Evolutionary conservation across 306 rosid genomes (phyloP), one percentile per base, ranked within the genome.

Genomic region (Oemleria cerasiformis): DNA sequence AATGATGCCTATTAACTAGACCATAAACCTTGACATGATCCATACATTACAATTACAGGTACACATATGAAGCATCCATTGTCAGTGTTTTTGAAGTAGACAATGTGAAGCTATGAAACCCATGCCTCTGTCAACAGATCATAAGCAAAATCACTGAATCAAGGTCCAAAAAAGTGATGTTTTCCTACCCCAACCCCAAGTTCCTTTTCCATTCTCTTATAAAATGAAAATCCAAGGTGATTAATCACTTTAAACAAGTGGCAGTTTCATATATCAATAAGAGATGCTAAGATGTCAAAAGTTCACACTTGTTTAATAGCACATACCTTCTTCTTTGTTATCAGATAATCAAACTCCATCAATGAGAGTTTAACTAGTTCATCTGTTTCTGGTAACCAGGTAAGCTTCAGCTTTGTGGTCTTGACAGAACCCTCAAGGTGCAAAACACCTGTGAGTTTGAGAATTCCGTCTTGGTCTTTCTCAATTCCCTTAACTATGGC

Each of bases 371-470:
- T 80, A 79, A 88, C 90, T 34, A 89, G 90, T 80, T 94, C 97
- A 54, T 82, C 84, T 30, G 81, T 82, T 68, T 91, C 84, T 34
- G 96, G 96, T 54, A 94, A 86, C 97, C 99, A 94, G 47, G 99
- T 94, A 68, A 90, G 91, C 87, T 94, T 94, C 89, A 85, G 71
- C 75, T 88, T 88, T 30, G 97, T 94, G 70, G 91, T 87, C 79
- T 91, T 91, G 78, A 91, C 96, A 60, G 98, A 94, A 68, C 97
- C 97, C 76, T 94, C 91, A 41, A 86, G 95, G 81, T 94, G 92
- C 86, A 94, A 87, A 71, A 84, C 87, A 65, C 98, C 97, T 14
- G 76, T 82, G 83, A 85, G 86, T 7, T 88, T 81, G 68, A 94
- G 73, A 23, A 79, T 83, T 64, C 96, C 97, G 59, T 82, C 84